Evolutionary conservation across 371 early-diverging fungal genomes (phyloP), one percentile per base, ranked within the genome.

Genomic region (Nematocida sp.): DNA sequence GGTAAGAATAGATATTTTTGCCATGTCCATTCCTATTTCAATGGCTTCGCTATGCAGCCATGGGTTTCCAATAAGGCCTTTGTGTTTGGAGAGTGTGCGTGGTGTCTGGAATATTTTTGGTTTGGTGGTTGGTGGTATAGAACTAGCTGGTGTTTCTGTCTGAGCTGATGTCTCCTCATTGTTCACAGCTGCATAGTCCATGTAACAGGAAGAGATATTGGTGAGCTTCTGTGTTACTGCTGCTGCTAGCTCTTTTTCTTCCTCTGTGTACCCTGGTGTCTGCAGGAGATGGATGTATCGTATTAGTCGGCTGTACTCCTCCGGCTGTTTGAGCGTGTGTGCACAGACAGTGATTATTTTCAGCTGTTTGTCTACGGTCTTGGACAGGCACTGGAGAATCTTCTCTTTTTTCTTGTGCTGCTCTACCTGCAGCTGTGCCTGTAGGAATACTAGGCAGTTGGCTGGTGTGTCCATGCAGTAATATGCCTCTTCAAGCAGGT

Each of bases 201-300:
- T 37, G 2, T 41, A 23, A 15, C 41, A 37, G n/a, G 21, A 25
- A 23, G 58, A 37, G 11, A 37, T 25, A 40, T 57, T 40, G 21
- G 40, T 32, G 17, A 57, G 23, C 27, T 35, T 45, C 41, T 66
- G 35, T 11, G 67, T 58, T 9, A 57, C 58, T 5, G 25, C n/a
- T 58, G 35, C 38, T 15, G 67, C 67, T 1, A 66, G 7, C 43
- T 66, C 41, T 47, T 58, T 55, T 32, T 66, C 67, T 31, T 58
- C 47, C 1, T 66, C 67, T 27, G 67, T 38, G 41, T 25, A 35
- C 37, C 9, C 34, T 21, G 9, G 21, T 5, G 34, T 25, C 46
- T 53, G 46, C 46, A 66, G 48, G n/a, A 66, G n/a, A 23, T 66
- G 53, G 9, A 66, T 46, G 29, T 66, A 58, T 41, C 46, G 11